These are phyloP conservation scores for Globisporangium camurandrum DNA, from an alignment of 352 stramenopile genomes.

Conservation along the genomic window DNA sequence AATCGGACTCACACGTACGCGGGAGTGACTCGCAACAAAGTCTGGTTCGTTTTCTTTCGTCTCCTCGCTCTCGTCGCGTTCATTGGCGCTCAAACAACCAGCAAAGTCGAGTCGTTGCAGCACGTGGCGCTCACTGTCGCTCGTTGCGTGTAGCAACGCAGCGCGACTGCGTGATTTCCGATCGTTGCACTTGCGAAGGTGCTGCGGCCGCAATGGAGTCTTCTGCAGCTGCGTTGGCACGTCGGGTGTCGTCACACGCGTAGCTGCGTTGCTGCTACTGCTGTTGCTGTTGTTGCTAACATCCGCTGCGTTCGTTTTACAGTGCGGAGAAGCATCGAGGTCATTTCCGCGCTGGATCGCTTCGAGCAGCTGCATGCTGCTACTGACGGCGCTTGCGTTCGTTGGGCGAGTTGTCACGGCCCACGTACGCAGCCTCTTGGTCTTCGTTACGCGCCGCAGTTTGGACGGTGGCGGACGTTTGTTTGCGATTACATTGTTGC, in stretches of 20 bases:
- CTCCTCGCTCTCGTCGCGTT: background rate
- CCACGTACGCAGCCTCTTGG: background rate
- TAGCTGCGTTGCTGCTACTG: background rate
- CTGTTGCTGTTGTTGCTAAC: background rate
- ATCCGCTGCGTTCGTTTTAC: background rate
- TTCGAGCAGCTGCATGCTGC: background rate
- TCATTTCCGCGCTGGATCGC: background rate
- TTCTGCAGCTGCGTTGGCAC: background rate
- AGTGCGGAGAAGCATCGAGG: no score
- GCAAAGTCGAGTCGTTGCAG: conserved; percentile 14
- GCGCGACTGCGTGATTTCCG: conserved; percentile 2
- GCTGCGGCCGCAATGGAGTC: background rate
- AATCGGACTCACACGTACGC: no score
- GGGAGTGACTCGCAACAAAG: no score
- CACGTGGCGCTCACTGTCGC: background rate
- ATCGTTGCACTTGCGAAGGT: conserved; percentile 6
- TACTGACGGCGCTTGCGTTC: background rate
- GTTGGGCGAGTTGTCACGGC: background rate
- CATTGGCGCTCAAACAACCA: conserved; percentile 1
- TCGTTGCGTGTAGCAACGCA: background rate
- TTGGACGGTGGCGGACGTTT: background rate
- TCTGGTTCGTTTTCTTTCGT: conserved; percentile 5
- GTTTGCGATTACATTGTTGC: no score
- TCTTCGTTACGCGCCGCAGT: background rate
- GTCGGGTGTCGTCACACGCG: no score